Evolutionary conservation across 2,329 filamentous ascomycete genomes (phyloP), one percentile per base, ranked within the genome.

Genomic region (Hysterium pulicare): DNA sequence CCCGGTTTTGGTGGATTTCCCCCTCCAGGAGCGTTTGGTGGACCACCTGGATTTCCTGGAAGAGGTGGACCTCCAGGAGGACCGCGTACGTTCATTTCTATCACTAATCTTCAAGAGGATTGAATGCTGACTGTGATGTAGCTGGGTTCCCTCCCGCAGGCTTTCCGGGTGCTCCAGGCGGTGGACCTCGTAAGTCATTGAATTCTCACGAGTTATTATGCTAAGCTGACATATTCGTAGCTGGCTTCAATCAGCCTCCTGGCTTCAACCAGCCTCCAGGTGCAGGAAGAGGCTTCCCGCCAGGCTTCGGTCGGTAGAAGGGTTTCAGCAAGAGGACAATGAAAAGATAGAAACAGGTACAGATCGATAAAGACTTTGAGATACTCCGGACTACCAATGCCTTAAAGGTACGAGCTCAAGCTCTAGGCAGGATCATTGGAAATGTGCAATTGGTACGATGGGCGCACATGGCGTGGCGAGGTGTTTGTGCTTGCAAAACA

Each of bases 1-100:
- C 85, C 86, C 41, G 74, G 77, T 15, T 73, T 72, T 28, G 77
- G 76, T 49, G 72, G 69, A 20, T 76, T 75, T 50, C 71, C 71
- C 33, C 68, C 59, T n/a, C 71, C 74, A 45, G 74, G 71, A 50
- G 75, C 74, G 22, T 77, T 78, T 54, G 76, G 78, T 44, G 77
- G 57, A 38, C 62, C 61, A 13, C 55, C 61, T 16, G 59, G 56
- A 16, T 60, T 58, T 40, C 46, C 48, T 7, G 43, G 43, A 19
- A 28, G 46, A 41, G 68, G 67, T 34, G 69, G 64, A 35, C 67
- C 67, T 32, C 63, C 65, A 33, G 62, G 64, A 30, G 62, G 59
- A 53, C 65, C 55, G 24, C 65, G 64, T 67, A 59, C 51, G 61
- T 57, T 9, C 3, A 15, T 15, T 16, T 22, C 10, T 40, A 21